phyloP scores from a whole-genome alignment of 257 asterid species.

The Capsicum baccatum region DNA sequence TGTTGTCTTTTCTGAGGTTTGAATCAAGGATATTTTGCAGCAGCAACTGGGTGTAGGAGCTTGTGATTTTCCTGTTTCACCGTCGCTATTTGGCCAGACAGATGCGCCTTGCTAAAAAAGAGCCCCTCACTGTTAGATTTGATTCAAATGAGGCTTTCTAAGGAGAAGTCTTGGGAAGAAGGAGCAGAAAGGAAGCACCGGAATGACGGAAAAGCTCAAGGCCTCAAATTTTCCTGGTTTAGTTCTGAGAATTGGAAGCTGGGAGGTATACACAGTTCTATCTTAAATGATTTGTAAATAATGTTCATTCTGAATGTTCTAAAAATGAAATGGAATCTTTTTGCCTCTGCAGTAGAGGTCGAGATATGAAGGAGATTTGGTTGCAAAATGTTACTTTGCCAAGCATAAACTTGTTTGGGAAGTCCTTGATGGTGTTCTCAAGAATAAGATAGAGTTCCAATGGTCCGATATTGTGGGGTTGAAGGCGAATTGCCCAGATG shows the following conservation, averaged over 20 bases:
- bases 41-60: slow-evolving; percentile 42
- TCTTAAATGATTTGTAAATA: neutral
- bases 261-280: slow-evolving; percentile 67
- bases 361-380: slow-evolving; percentile 85
- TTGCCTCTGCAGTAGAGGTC: slow-evolving; percentile 70
- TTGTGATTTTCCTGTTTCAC: slow-evolving; percentile 35
- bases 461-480: slow-evolving; percentile 86
- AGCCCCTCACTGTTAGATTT: slow-evolving; percentile 70
- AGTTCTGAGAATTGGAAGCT: slow-evolving; percentile 70
- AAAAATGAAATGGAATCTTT: neutral
- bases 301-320: neutral
- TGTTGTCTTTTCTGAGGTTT: slow-evolving; percentile 8
- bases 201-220: slow-evolving; percentile 67
- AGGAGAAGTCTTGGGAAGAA: slow-evolving; percentile 43
- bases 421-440: slow-evolving; percentile 94
- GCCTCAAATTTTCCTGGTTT: slow-evolving; percentile 87
- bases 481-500: slow-evolving; percentile 70
- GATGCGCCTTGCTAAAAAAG: slow-evolving; percentile 64
- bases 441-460: slow-evolving; percentile 87
- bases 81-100: slow-evolving; percentile 43
- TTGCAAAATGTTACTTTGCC: slow-evolving; percentile 88
- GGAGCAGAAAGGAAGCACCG: slow-evolving; percentile 50
- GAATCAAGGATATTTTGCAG: slow-evolving; percentile 32
- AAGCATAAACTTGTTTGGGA: slow-evolving; percentile 97
- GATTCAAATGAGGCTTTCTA: slow-evolving; percentile 67